These are phyloP conservation scores for Lablab purpureus DNA, from an alignment of 306 rosid species.

Conservation along the genomic window DNA sequence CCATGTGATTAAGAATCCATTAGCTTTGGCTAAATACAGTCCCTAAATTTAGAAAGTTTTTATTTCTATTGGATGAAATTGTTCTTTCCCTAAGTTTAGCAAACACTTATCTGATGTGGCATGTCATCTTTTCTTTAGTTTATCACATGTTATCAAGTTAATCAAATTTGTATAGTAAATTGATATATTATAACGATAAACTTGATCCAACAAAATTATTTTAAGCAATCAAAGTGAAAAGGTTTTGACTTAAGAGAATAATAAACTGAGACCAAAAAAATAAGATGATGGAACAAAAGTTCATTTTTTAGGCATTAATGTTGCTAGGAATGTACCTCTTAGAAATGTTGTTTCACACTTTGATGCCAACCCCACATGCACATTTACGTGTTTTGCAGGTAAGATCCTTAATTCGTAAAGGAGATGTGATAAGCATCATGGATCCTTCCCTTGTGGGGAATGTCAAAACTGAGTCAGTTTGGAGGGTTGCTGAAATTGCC, in stretches of 20 bases:
- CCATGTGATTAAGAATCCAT: not conserved
- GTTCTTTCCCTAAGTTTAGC: no score
- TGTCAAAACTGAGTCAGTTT: conserved; percentile 78
- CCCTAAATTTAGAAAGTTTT: not conserved
- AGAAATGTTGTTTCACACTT: conserved; percentile 7
- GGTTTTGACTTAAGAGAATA: not conserved
- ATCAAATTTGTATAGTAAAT: not conserved
- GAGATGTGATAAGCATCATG: conserved; percentile 81
- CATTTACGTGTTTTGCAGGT: conserved; percentile 62
- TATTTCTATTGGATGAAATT: not conserved
- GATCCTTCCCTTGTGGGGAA: conserved; percentile 72
- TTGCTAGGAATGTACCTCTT: not conserved
- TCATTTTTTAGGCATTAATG: not conserved
- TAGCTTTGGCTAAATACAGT: not conserved
- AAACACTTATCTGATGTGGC: no score
- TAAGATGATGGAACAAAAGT: not conserved
- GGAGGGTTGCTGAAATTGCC: conserved; percentile 91
- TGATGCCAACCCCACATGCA: conserved; percentile 8
- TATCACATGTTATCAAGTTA: not conserved
- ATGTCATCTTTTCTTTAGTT: not conserved
- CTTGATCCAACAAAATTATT: not conserved
- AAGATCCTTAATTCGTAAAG: conserved; percentile 73
- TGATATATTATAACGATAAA: not conserved
- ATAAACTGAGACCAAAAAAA: not conserved
- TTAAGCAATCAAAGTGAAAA: not conserved